Base-by-base conservation (phyloP, 2,329 filamentous ascomycete species). In the Coniochaeta hoffmannii region DNA sequence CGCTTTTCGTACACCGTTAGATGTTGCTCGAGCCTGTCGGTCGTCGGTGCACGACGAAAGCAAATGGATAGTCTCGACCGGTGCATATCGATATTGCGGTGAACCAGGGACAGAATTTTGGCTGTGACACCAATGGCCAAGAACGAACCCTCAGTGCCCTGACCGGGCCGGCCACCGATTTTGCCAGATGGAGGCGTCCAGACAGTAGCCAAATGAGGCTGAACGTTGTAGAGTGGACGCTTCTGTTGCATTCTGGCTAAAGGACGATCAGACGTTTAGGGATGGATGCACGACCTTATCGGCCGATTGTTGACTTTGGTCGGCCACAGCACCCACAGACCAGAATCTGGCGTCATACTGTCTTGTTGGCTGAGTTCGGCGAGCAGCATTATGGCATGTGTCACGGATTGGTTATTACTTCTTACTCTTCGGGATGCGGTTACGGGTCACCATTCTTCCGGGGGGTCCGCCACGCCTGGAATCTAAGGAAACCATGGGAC, bases 91-190 rank as follows among this genome's bases (percentile, higher is more conserved):
- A 51, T 51, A 51, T 51, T 51, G 49, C 15, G n/a, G 8, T 6
- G 41, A 2, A 19, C 24, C 22, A 28, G n/a, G n/a, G 41, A 46
- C 41, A 46, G 24, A 12, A 12, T 46, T 4, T 4, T 26, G 19
- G 41, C 41, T 28, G 22, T 46, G 14, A 26, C 41, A 46, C 22
- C 9, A n/a, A 28, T 28, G 22, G 41, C 26, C 41, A 12, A 46
- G 11, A 41, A 41, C 3, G 12, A 22, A 1, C 41, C 22, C 10
- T 28, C n/a, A n/a, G n/a, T n/a, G n/a, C n/a, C n/a, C n/a, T n/a
- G n/a, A 64, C 64, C 69, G 70, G 68, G 62, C 69, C 69, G 69
- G 61, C 62, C 63, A 66, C 66, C 68, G 65, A 70, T 66, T 66
- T 68, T 69, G 61, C 66, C 68, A 67, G 64, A 67, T 63, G 57